Base-by-base conservation (phyloP, 2,329 filamentous ascomycete genomes). In the Beauveria varroae region DNA sequence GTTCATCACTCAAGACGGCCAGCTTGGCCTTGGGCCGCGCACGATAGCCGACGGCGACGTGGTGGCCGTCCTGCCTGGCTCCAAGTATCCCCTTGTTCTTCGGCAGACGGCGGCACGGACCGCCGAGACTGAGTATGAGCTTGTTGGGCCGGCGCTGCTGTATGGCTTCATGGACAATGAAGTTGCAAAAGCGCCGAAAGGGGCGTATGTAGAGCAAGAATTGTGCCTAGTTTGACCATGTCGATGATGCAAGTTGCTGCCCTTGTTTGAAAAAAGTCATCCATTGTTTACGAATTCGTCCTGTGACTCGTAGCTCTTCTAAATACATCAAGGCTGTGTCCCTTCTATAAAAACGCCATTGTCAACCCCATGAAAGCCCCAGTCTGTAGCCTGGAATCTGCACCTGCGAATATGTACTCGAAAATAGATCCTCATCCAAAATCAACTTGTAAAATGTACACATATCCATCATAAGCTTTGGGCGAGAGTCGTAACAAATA, bases 391-490 rank as follows among this genome's bases (percentile, higher is more conserved):
- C 24, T 22, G 22, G 2, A 46, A 26, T 20, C 14, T 49, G 16
- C 10, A 16, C 22, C 46, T 30, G 56, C 9, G 34, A 41, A 28
- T 58, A 53, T 60, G 49, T 60, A 60, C 57, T 53, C 34, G 26
- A 51, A 59, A 50, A 57, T 49, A 37, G 12, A 6, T 37, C 55
- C 30, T 47, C 41, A 41, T 56, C 10, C 40, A 56, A 46, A 28
- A 22, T 43, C 26, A 2, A 43, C 14, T 55, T 46, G 20, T 41
- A 26, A 64, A 64, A 64, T 62, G 54, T 68, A 68, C 65, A 49
- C 22, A 51, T 37, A 67, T 65, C 69, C 65, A 64, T 68, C 61
- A 63, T 61, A 46, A 52, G 18, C 51, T 41, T 44, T 8, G 22
- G 20, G 41, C 12, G 34, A 34, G 30, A n/a, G 37, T 30, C 37